phyloP scores from a whole-genome alignment of 257 asterid genomes.

The Anisodus tanguticus region DNA sequence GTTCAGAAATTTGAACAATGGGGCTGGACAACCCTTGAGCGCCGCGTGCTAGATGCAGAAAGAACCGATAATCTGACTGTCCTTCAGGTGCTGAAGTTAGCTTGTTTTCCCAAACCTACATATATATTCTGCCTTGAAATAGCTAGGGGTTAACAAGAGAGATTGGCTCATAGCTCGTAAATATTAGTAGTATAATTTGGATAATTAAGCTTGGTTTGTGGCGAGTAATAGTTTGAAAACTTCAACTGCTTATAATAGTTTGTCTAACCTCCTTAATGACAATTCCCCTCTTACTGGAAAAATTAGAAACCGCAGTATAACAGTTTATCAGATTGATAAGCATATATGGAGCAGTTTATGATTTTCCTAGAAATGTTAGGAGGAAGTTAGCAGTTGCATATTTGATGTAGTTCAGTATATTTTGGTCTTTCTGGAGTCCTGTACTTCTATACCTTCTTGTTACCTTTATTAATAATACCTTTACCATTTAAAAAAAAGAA shows the following conservation, averaged over 20 bases:
- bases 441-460: too few relatives aligned
- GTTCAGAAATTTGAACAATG: slow-evolving; percentile 92
- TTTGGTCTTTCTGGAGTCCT: too few relatives aligned
- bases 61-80: slow-evolving; percentile 74
- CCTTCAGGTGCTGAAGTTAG: slow-evolving; percentile 65
- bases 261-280: not conserved
- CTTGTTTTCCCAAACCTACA: slow-evolving; percentile 23
- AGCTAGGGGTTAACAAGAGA: not conserved
- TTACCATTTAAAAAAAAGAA: too few relatives aligned
- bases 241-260: not conserved
- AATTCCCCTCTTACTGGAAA: not conserved
- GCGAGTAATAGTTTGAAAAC: not conserved
- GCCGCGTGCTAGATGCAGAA: slow-evolving; percentile 90
- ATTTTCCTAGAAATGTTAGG: too few relatives aligned
- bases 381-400: too few relatives aligned
- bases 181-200: not conserved
- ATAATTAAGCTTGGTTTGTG: not conserved
- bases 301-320: not conserved
- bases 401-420: too few relatives aligned
- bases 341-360: not conserved
- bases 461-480: too few relatives aligned
- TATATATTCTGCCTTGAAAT: not conserved
- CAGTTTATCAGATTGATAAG: not conserved
- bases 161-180: not conserved
- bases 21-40: slow-evolving; percentile 95